Base-by-base conservation (phyloP, 768 basidiomycete species). In the Mrakia frigida region DNA sequence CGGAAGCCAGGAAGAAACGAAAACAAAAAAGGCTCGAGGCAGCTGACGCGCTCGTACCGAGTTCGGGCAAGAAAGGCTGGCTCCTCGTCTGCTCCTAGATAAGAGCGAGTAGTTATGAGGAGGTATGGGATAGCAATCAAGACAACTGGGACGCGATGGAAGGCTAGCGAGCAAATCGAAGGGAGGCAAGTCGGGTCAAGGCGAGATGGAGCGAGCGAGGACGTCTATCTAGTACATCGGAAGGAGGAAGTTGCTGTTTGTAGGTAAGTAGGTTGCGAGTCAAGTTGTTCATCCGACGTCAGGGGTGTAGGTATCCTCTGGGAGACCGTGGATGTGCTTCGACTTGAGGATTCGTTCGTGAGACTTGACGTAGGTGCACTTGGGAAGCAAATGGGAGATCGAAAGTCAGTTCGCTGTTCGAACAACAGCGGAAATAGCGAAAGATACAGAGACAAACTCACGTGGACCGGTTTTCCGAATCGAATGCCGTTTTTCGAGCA, bases 321-420 rank as follows among this genome's bases (percentile, higher is more conserved):
- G 33, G 46, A 50, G 14, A 18, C 46, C 46, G 46, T 50, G 46
- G 25, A 68, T 68, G 61, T 28, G 61, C 37, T 68, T 35, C 23
- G 65, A 68, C 39, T 68, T 68, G 37, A 41, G 25, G 65, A 68
- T 68, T 21, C 65, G 16, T 18, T 68, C 65, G 7, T 68, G 35
- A 3, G 65, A 68, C 35, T 39, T 35, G 21, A 68, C 18, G 65
- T 68, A 68, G 7, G 65, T 68, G 65, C 65, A 68, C 63, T 65
- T n/a, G n/a, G n/a, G 33, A 16, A 61, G 37, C 37, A 4, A 39
- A 65, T 28, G 28, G 60, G 63, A 35, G 23, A 11, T 13, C 1
- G 16, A 18, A 33, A 16, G 31, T 21, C 31, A 37, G 63, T 61
- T 28, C 10, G 63, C 3, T 1, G 31, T 4, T 6, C 61, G 35